Base-by-base conservation (phyloP, 2,329 filamentous ascomycete species). In the Fusarium musae region DNA sequence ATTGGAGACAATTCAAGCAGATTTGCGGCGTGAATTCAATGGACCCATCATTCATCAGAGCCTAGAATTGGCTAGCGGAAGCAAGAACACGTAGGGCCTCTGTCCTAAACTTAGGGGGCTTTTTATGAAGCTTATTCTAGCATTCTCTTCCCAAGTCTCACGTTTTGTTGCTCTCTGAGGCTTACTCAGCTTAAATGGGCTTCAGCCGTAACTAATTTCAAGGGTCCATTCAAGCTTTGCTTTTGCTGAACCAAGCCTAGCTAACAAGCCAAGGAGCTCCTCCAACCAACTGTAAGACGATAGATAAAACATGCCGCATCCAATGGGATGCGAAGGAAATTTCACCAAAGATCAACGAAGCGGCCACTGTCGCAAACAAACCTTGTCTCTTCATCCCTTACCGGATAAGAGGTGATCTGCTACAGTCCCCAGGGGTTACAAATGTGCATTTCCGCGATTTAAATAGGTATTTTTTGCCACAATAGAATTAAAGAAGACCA, bases 151-250 rank as follows among this genome's bases (percentile, higher is more conserved):
- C 15, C 12, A 28, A 28, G 44, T 28, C 26, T 47, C 17, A 47
- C 21, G 26, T 21, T 21, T 47, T 47, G 26, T 21, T 47, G 44
- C 44, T 47, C 19, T 12, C 12, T 11, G 26, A 47, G 44, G 44
- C 19, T 47, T 21, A 47, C 26, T 26, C 66, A 58, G 60, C 42
- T 47, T 42, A 50, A 32, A 34, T 63, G 58, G 42, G 28, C 63
- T 61, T 47, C 34, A 36, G 53, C 26, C n/a, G 56, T 39, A 64
- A 42, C 43, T 69, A 70, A 60, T 69, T 49, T 66, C 72, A 72
- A 62, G 70, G 70, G 70, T 70, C 60, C 57, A 66, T 67, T 37
- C 30, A 70, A 57, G 60, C 52, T 63, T 63, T 62, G 4, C n/a
- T 63, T 49, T 54, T 66, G n/a, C 21, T 32, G 28, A 39, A 34